Conservation (phyloP, 2,329 filamentous ascomycete species). For the Trichoderma semiorbis region DNA sequence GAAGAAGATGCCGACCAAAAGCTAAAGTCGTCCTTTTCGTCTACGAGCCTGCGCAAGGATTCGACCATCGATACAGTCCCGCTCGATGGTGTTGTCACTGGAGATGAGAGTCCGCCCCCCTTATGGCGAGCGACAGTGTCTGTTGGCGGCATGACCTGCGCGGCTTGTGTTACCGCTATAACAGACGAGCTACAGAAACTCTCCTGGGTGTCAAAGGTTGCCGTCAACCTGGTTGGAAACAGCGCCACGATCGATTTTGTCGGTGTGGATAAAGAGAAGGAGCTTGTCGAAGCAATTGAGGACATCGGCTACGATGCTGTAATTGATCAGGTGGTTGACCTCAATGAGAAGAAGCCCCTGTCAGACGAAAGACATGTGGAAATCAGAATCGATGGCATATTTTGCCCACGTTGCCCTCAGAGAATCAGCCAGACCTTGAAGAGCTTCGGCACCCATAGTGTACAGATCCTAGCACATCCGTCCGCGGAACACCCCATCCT, state of each 20-base stretch:
- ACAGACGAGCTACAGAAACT: constrained; percentile 54
- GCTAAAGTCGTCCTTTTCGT: constrained; percentile 9
- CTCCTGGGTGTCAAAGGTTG: constrained; percentile 55
- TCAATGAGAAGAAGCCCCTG: constrained; percentile 40
- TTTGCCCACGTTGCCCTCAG: constrained; percentile 67
- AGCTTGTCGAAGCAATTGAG: constrained; percentile 49
- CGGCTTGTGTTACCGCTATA: constrained; percentile 63
- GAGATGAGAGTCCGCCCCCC: constrained; percentile 15
- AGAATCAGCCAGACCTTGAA: constrained; percentile 53
- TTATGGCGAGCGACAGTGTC: constrained; percentile 52
- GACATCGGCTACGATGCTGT: constrained; percentile 64
- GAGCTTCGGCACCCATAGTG: constrained; percentile 45
- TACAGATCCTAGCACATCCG: constrained; percentile 53
- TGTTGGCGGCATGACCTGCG: constrained; percentile 71
- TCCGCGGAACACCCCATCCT: constrained; percentile 64
- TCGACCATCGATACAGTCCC: not conserved
- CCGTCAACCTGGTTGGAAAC: constrained; percentile 64
- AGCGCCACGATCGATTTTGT: constrained; percentile 60
- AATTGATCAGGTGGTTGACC: constrained; percentile 48
- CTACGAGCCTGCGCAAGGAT: not conserved
- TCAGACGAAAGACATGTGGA: constrained; percentile 54
- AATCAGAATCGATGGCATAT: constrained; percentile 68
- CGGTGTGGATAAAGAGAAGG: constrained; percentile 30
- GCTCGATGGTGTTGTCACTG: constrained; percentile 19
- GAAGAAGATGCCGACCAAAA: not conserved